Evolutionary conservation across 192 early-diverging fungal species (phyloP).

Genomic region (Oehlia diaphana): DNA sequence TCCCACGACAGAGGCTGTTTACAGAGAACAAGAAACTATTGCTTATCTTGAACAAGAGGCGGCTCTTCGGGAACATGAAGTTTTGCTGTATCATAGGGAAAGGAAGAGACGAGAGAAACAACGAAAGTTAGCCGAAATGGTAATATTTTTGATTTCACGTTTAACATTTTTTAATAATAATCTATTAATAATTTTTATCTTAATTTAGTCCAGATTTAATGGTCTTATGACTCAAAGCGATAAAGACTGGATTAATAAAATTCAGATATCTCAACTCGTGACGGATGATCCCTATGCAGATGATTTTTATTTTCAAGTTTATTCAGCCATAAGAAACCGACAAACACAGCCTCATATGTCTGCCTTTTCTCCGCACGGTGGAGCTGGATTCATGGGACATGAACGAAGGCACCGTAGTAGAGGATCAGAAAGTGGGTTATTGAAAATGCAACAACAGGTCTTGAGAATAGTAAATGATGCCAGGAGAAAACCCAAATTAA

Average conservation of each 20-base stretch:
- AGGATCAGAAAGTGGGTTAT: conserved; percentile 53
- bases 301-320: conserved; percentile 97
- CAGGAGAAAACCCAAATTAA: conserved; percentile 81
- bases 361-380: conserved; percentile 22
- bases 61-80: conserved; percentile 34
- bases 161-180: not conserved
- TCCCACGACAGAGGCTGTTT: conserved; percentile 32
- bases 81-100: conserved; percentile 36
- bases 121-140: conserved; percentile 27
- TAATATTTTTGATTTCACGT: not conserved
- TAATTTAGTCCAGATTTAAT: conserved; percentile 71
- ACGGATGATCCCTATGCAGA: conserved; percentile 90
- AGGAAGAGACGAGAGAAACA: conserved; percentile 40
- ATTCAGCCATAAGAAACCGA: conserved; percentile 68
- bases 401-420: conserved; percentile 45
- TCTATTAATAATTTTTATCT: not conserved
- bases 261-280: conserved; percentile 93
- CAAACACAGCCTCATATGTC: conserved; percentile 37
- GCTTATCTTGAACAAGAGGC: conserved; percentile 29
- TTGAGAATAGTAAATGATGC: conserved; percentile 94
- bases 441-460: conserved; percentile 91
- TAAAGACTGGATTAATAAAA: conserved; percentile 91
- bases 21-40: not conserved
- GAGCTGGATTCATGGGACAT: conserved; percentile 39
- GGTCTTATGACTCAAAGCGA: conserved; percentile 92